A percentile compares a stretch with the other conserved stretches of the same genome.
phyloP scores from a whole-genome alignment of 2,329 filamentous ascomycete species.

The Ceratocystis albifundus region DNA sequence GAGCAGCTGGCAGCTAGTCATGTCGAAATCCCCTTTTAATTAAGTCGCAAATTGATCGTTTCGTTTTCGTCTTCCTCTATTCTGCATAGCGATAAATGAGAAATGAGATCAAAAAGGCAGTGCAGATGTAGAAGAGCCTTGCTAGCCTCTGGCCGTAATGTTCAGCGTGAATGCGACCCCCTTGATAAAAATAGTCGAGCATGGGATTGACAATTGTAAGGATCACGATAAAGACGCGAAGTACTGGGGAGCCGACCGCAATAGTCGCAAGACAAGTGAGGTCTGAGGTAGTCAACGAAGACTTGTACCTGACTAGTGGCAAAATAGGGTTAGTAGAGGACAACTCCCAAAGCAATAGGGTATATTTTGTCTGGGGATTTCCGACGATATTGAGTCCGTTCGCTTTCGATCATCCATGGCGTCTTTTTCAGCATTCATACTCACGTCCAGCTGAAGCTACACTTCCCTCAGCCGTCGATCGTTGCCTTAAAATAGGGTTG shows the following conservation, averaged over 20 bases:
- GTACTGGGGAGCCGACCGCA: not conserved
- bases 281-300: not conserved
- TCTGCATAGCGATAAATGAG: not conserved
- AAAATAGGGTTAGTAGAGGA: not conserved
- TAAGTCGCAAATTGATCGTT: not conserved
- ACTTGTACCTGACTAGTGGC: not conserved
- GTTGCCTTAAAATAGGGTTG: not conserved
- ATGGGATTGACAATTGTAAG: not conserved
- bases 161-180: not conserved
- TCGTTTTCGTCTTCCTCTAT: not conserved
- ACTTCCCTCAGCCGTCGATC: slow-evolving; percentile 9
- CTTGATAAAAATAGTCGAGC: not conserved
- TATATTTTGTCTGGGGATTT: not conserved
- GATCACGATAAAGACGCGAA: not conserved
- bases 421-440: not conserved
- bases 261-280: not conserved
- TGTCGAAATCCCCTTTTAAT: not conserved
- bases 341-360: not conserved
- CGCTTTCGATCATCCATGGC: not conserved
- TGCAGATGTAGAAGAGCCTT: not conserved
- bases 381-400: no score
- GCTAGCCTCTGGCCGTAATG: no score
- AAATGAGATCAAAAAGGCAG: slow-evolving; percentile 6
- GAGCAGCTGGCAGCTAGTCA: not conserved
- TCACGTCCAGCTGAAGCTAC: slow-evolving; percentile 4